Evolutionary conservation across 352 stramenopile genomes (phyloP).

Genomic region (Pythium utonaiense): DNA sequence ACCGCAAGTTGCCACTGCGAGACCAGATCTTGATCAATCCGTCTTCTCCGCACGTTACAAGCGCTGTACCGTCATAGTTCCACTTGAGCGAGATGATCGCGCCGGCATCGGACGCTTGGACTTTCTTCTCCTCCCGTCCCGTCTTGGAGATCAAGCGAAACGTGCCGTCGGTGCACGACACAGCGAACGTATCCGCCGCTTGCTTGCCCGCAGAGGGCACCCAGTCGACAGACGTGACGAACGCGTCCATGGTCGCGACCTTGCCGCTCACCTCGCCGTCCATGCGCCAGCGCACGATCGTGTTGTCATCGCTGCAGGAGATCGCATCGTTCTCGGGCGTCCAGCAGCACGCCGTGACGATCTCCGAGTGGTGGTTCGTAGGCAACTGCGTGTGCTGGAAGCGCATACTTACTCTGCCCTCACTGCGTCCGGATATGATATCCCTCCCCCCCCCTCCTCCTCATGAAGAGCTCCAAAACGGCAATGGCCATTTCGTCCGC

Average conservation of each 20-base stretch:
- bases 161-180: slow-evolving; percentile 88
- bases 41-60: slow-evolving; percentile 91
- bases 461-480: background rate
- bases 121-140: slow-evolving; percentile 91
- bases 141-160: slow-evolving; percentile 88
- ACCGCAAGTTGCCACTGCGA: slow-evolving; percentile 83
- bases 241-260: slow-evolving; percentile 68
- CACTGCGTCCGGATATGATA: too few relatives aligned
- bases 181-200: slow-evolving; percentile 79
- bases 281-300: slow-evolving; percentile 81
- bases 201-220: slow-evolving; percentile 81
- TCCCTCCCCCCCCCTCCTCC: too few relatives aligned
- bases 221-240: slow-evolving; percentile 79
- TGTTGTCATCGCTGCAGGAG: slow-evolving; percentile 85
- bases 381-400: slow-evolving; percentile 76
- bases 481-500: background rate
- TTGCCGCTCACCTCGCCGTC: slow-evolving; percentile 76
- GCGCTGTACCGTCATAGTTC: slow-evolving; percentile 90
- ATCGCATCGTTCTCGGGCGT: slow-evolving; percentile 88
- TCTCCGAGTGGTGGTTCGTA: slow-evolving; percentile 73
- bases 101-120: slow-evolving; percentile 71
- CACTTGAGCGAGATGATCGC: slow-evolving; percentile 90
- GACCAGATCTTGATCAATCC: slow-evolving; percentile 93
- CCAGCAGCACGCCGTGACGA: slow-evolving; percentile 84
- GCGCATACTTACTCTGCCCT: slow-evolving; percentile 41